A percentile compares a stretch with the other conserved stretches of the same genome.
These are phyloP conservation scores for Nakazawaea populi DNA, from an alignment of 805 yeast genomes.

Conservation along the genomic window DNA sequence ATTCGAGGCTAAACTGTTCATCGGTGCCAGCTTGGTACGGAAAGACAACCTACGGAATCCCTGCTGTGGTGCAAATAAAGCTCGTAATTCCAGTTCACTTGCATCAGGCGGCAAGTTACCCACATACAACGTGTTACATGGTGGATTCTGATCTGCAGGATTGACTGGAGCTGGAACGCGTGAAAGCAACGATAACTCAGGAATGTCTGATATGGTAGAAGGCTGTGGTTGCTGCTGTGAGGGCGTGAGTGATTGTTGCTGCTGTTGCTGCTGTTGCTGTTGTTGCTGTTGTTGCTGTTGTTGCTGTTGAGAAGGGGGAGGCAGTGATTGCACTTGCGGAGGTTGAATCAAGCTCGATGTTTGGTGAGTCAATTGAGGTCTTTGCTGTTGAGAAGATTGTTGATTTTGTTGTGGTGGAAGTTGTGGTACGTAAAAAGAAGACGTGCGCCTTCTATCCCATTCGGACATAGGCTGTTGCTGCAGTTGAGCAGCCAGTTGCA, in stretches of 20 bases:
- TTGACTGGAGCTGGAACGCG: constrained; percentile 90
- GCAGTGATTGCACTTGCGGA: constrained; percentile 8
- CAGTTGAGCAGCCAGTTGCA: constrained; percentile 17
- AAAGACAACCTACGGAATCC: constrained; percentile 93
- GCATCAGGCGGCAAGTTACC: constrained; percentile 98
- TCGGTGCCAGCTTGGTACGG: constrained; percentile 53
- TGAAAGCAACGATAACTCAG: constrained; percentile 67
- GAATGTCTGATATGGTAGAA: constrained; percentile 18
- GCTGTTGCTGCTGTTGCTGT: constrained; percentile 17
- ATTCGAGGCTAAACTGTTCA: constrained; percentile 13
- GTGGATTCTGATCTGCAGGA: constrained; percentile 99
- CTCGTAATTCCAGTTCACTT: constrained; percentile 85
- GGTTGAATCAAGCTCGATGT: constrained; percentile 1
- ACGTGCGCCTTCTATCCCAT: constrained; percentile 10
- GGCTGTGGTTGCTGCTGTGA: constrained; percentile 2
- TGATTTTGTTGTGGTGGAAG: constrained; percentile 10
- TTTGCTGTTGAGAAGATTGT: constrained; percentile 8
- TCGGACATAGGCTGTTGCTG: constrained; percentile 4
- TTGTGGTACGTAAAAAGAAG: constrained; percentile 4
- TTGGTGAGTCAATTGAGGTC: not conserved
- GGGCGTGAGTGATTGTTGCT: constrained; percentile 2
- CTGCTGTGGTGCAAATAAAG: constrained; percentile 78
- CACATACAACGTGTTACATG: constrained; percentile 94
- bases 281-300: constrained; percentile 3
- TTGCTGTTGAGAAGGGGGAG: not conserved